Base-by-base conservation (phyloP, 2,329 filamentous ascomycete species). In the Chaetomium globosum region DNA sequence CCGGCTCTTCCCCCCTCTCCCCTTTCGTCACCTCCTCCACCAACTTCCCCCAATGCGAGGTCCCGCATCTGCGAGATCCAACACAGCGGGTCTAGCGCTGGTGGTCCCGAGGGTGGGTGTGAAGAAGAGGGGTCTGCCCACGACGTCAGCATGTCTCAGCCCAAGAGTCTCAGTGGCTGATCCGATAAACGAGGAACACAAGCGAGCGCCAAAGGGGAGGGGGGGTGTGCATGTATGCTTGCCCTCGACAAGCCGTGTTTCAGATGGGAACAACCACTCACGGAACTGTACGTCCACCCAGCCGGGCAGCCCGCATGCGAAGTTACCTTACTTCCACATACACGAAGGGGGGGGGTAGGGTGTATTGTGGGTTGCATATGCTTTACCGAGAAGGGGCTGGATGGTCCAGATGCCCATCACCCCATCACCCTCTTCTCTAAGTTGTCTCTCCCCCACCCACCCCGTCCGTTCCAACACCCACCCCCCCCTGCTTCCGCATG, bases 41-140 rank as follows among this genome's bases (percentile, higher is more conserved):
- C 49, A 19, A 10, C 23, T 54, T 23, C 36, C 55, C 36, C 36
- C 19, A 12, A 39, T 60, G 64, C 56, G 52, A 59, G 60, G 33
- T 56, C 49, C 61, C 60, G 49, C 64, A 59, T 59, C 60, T 63
- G 64, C 64, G 59, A 66, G 64, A 66, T 61, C 64, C 56, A 55
- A 55, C 54, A 49, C 59, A 49, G 54, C 59, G 30, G 59, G 63
- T 30, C 51, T 57, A 61, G 58, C 58, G 58, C 30, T 43, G 23
- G 2, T 31, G 9, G 8, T 3, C 39, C 16, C 26, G 46, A 53
- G 49, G 59, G 59, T 61, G 48, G 39, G 46, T 61, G 53, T 57
- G 60, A 12, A 56, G 52, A 33, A 26, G 52, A 48, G 51, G 59
- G 59, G 59, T 48, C 30, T 39, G 2, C 23, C 33, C 23, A 43